Evolutionary conservation across 2,329 filamentous ascomycete species (phyloP), one percentile per base, ranked within the genome.

Genomic region (Cercospora beticola): DNA sequence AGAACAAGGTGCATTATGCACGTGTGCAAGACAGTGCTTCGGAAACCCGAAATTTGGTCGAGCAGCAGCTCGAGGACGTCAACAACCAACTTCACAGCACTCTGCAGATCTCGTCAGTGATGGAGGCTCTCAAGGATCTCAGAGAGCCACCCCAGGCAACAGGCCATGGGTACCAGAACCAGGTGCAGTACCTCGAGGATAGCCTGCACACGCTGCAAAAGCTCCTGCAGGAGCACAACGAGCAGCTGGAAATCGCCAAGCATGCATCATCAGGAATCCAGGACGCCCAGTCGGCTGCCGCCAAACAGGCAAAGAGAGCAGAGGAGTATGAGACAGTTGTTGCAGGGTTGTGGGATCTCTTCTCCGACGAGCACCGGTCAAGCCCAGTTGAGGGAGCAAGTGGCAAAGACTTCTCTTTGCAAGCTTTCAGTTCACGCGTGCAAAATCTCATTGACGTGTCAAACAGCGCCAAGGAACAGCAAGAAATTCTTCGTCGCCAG

Each of bases 401-500:
- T 49, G 63, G 43, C 66, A 68, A 84, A 84, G 67, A 85, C 0
- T 96, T 92, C 80, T 91, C 90, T 1, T 82, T 97, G 4, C 84
- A 86, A 23, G 92, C 90, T 21, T 96, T 98, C 78, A 90, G 89
- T 16, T 83, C 87, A 8, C 92, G 92, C 75, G 89, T 98, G 0
- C 90, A 93, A 75, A 91, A 89, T 81, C 83, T 97, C 4, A 92
- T 93, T 76, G 85, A 86, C 49, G 91, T 92, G 68, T 87, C 92
- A n/a, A 90, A 89, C 18, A 87, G 87, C 21, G 83, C 97, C 40
- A 90, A 92, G 70, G 92, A 97, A 74, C 94, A 98, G 78, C 96
- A 97, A 78, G 88, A 89, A 60, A 94, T 97, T 23, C 85, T 98
- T 8, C 91, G 94, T 76, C 89, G 93, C 54, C 94, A 98, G 79